Percentiles rank a stretch among this genome's conserved stretches.
Evolutionary conservation across 2,329 filamentous ascomycete species (phyloP).

Genomic region (Fusarium azukiicola): DNA sequence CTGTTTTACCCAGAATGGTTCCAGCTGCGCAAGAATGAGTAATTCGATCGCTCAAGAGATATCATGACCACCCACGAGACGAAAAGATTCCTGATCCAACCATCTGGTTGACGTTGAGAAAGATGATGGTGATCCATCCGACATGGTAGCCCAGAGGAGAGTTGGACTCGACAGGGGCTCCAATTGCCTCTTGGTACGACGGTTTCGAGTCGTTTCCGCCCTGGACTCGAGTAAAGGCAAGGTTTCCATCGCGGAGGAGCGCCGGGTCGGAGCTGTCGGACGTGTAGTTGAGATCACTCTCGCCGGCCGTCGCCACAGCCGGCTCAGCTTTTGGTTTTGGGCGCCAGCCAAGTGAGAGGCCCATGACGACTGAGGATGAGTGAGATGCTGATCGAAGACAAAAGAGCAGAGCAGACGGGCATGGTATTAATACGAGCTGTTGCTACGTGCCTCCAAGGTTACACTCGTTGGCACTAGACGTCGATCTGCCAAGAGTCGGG

Average conservation of each 20-base stretch:
- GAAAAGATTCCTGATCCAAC: conserved; percentile 83
- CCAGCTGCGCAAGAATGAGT: conserved; percentile 5
- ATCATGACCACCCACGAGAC: conserved; percentile 71
- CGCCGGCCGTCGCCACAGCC: neutral
- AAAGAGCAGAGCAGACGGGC: neutral
- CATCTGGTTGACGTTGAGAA: conserved; percentile 82
- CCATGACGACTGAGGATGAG: neutral
- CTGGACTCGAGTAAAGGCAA: conserved; percentile 47
- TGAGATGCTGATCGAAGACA: neutral
- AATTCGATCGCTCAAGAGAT: rapidly evolving
- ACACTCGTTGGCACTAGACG: neutral
- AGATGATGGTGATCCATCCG: conserved; percentile 76
- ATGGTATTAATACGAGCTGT: neutral
- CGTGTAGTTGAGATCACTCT: conserved; percentile 64
- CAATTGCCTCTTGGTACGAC: conserved; percentile 80
- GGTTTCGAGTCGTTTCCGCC: conserved; percentile 72
- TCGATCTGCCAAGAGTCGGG: neutral
- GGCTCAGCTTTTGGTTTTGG: conserved; percentile 6
- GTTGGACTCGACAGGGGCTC: conserved; percentile 78
- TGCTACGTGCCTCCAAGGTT: neutral
- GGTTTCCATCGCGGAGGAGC: conserved; percentile 45
- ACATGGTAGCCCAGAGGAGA: conserved; percentile 82
- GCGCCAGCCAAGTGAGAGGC: conserved; percentile 19
- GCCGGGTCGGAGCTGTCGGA: conserved; percentile 40
- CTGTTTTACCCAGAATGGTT: conserved; percentile 78